A percentile compares a stretch with the other conserved stretches of the same genome.
phyloP scores from a whole-genome alignment of 1,284 basidiomycete genomes.

The Coriolopsis trogii region DNA sequence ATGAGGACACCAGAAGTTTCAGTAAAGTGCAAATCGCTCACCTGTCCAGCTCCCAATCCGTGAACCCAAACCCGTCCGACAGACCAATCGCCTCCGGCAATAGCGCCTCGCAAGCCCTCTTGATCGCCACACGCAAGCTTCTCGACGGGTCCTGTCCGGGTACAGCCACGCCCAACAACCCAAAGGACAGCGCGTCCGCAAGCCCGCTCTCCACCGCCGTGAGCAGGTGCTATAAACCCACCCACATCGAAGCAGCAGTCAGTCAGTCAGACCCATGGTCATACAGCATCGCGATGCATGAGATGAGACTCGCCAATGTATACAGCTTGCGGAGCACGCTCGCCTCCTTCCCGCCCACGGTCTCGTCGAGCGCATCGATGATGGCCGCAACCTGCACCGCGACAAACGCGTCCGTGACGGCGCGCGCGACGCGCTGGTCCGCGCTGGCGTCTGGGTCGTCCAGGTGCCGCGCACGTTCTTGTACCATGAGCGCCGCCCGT shows the following conservation, averaged over 20 bases:
- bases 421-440: slow-evolving; percentile 60
- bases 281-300: not conserved
- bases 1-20: not conserved
- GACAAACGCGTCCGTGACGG: slow-evolving; percentile 70
- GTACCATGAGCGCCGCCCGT: slow-evolving; percentile 63
- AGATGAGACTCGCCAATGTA: slow-evolving; percentile 42
- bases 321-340: slow-evolving; percentile 47
- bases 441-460: slow-evolving; percentile 50
- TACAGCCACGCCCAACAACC: slow-evolving; percentile 37
- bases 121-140: slow-evolving; percentile 56
- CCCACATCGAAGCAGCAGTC: too few relatives aligned
- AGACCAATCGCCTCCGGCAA: slow-evolving; percentile 72
- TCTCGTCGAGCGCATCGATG: slow-evolving; percentile 37
- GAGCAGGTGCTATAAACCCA: slow-evolving; percentile 67
- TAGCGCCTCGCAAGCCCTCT: slow-evolving; percentile 51
- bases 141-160: slow-evolving; percentile 47
- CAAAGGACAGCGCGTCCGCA: slow-evolving; percentile 60
- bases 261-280: not conserved
- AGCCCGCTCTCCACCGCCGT: slow-evolving; percentile 58
- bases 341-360: slow-evolving; percentile 36
- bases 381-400: slow-evolving; percentile 55
- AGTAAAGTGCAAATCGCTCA: too few relatives aligned
- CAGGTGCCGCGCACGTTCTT: slow-evolving; percentile 45
- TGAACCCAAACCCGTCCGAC: slow-evolving; percentile 76
- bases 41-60: slow-evolving; percentile 80